These are phyloP conservation scores for Aspergillus funiculosus DNA, from an alignment of 495 filamentous ascomycete species.

Conservation along the genomic window DNA sequence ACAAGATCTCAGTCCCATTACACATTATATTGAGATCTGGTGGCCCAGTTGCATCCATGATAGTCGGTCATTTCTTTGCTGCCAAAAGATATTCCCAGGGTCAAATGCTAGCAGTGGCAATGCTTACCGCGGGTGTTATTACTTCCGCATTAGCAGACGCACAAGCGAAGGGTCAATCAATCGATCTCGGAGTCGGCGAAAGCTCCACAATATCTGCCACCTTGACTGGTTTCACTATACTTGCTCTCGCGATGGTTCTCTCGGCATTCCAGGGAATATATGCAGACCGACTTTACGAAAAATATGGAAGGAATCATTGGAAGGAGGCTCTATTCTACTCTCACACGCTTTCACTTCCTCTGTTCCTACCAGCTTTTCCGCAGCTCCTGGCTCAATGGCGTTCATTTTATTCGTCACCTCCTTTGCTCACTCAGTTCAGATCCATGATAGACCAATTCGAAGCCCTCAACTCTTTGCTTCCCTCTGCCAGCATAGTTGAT, in stretches of 20 bases:
- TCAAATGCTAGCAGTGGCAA: conserved; percentile 70
- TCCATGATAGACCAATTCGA: background rate
- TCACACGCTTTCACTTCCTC: conserved; percentile 69
- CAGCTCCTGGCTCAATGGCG: conserved; percentile 46
- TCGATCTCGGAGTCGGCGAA: conserved; percentile 16
- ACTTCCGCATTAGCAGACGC: conserved; percentile 85
- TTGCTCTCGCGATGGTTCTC: conserved; percentile 82
- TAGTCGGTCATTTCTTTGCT: conserved; percentile 70
- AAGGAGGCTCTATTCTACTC: conserved; percentile 95
- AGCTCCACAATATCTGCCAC: conserved; percentile 37
- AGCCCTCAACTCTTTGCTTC: background rate
- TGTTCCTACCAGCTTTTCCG: conserved; percentile 48
- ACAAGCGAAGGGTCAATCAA: conserved; percentile 60
- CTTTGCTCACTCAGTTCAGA: conserved; percentile 25
- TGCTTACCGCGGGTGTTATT: conserved; percentile 81
- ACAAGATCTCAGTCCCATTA: conserved; percentile 91
- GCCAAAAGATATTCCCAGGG: conserved; percentile 75
- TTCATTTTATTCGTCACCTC: conserved; percentile 42
- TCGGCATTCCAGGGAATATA: conserved; percentile 94
- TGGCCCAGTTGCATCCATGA: conserved; percentile 89
- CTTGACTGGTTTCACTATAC: conserved; percentile 70
- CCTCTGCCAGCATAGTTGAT: background rate
- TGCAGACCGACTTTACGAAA: conserved; percentile 80
- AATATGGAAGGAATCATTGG: conserved; percentile 78
- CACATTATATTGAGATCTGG: conserved; percentile 96